A percentile compares a stretch with the other conserved stretches of the same genome.
Conservation (phyloP, 768 basidiomycete species). For the Melanogaster broomeanus region DNA sequence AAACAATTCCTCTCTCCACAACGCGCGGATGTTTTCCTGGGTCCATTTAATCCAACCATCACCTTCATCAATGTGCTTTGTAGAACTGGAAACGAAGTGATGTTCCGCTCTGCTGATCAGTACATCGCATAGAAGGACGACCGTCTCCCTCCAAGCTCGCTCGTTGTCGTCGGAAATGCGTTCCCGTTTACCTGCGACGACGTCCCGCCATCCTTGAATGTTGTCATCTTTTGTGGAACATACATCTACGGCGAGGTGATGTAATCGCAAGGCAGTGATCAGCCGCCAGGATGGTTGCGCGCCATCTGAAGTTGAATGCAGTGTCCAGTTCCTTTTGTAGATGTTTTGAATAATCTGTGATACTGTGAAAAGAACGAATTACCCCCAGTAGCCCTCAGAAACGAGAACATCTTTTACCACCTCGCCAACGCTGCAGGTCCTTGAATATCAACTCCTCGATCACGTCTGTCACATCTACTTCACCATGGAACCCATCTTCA, state of each 20-base stretch:
- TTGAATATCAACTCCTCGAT: slow-evolving; percentile 52
- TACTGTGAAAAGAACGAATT: slow-evolving; percentile 16
- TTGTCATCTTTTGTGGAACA: slow-evolving; percentile 26
- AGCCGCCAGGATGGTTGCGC: slow-evolving; percentile 82
- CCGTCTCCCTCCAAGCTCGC: slow-evolving; percentile 43
- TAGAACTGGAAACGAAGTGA: slow-evolving; percentile 5
- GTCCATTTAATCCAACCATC: slow-evolving; percentile 36
- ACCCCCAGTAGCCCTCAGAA: slow-evolving; percentile 86
- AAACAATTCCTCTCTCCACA: slow-evolving; percentile 64
- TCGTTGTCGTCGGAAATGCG: slow-evolving; percentile 52
- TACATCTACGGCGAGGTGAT: slow-evolving; percentile 46
- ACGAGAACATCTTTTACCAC: slow-evolving; percentile 56
- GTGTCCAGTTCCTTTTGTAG: slow-evolving; percentile 70
- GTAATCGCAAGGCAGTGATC: slow-evolving; percentile 68
- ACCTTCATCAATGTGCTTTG: neutral
- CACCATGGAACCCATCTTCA: slow-evolving; percentile 38
- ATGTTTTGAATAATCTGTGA: neutral
- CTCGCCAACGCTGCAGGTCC: slow-evolving; percentile 39
- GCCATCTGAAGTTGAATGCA: slow-evolving; percentile 60
- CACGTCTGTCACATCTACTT: slow-evolving; percentile 62
- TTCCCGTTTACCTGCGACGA: slow-evolving; percentile 47
- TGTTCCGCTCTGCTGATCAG: slow-evolving; percentile 36
- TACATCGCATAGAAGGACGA: slow-evolving; percentile 40
- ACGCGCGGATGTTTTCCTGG: slow-evolving; percentile 39
- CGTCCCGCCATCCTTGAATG: slow-evolving; percentile 54